Evolutionary conservation across 2,329 filamentous ascomycete species (phyloP), one percentile per base, ranked within the genome.

Genomic region (Colletotrichum navitas): DNA sequence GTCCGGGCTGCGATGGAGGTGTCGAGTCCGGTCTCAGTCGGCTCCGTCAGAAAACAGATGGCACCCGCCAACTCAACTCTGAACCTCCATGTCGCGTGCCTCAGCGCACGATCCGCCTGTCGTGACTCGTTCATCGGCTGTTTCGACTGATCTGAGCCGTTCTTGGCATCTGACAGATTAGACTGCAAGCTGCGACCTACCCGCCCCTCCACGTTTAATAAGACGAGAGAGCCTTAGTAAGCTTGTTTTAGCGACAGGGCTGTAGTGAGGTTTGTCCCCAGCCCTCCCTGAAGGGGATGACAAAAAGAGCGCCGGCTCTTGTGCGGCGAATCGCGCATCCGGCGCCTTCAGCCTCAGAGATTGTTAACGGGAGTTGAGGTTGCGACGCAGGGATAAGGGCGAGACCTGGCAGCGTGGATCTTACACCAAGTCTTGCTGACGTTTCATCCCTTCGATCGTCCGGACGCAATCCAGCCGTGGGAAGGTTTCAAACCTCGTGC

Each of bases 81-180:
- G 51, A 24, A 43, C 43, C 39, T n/a, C 43, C n/a, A 36, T 52
- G 29, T 11, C 41, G 61, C 39, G 47, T 5, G 34, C 24, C 18
- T 45, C 45, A 34, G 21, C 6, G 54, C 59, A 36, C 47, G 45
- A 63, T 24, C n/a, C 14, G 59, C 58, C n/a, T 39, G 18, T 60
- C 39, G 29, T 55, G 52, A 55, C 60, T 71, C 24, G 65, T 45
- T 26, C 26, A 26, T 55, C 65, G 69, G 69, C 58, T 64, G 65
- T 68, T 69, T 72, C 69, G 66, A 64, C 69, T 69, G 66, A 72
- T 68, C 59, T 69, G 60, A 60, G 66, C 69, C 69, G 69, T 69
- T 49, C 65, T 72, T 72, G 69, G 69, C 69, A 26, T 12, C 45
- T 60, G 39, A 29, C 8, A 61, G 65, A 69, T 69, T 66, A 64